Evolutionary conservation across 768 basidiomycete species (phyloP).

Genomic region (Boletus bicolor): DNA sequence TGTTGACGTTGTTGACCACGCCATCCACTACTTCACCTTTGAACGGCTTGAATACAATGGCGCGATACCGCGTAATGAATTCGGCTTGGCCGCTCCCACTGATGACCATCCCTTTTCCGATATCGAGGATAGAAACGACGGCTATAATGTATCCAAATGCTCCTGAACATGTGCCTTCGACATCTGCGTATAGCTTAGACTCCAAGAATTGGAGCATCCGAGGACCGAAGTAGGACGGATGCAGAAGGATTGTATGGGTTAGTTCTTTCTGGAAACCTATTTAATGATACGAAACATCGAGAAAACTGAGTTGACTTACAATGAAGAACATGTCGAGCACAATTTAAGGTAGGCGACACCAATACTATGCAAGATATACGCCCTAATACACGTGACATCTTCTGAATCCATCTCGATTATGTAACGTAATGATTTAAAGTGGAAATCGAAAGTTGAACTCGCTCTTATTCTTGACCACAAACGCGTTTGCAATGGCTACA

Average conservation of each 20-base stretch:
- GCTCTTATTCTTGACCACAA: not conserved
- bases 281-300: not conserved
- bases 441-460: slow-evolving; percentile 21
- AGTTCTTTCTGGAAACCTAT: slow-evolving; percentile 74
- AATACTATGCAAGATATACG: not conserved
- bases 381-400: slow-evolving; percentile 12
- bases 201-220: slow-evolving; percentile 92
- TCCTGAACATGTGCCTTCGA: slow-evolving; percentile 96
- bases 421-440: slow-evolving; percentile 15
- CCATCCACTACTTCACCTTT: slow-evolving; percentile 98
- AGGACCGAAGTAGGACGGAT: slow-evolving; percentile 97
- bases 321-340: slow-evolving; percentile 62
- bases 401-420: slow-evolving; percentile 8
- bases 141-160: slow-evolving; percentile 94
- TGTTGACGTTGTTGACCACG: slow-evolving; percentile 91
- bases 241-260: slow-evolving; percentile 94
- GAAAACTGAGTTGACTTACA: slow-evolving; percentile 38
- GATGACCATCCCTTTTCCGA: slow-evolving; percentile 89
- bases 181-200: slow-evolving; percentile 90
- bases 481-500: slow-evolving; percentile 32
- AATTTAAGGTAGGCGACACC: not conserved
- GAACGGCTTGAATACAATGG: slow-evolving; percentile 99
- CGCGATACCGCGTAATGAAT: slow-evolving; percentile 90
- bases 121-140: slow-evolving; percentile 85
- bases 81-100: slow-evolving; percentile 93